Evolutionary conservation across 441 rosid species (phyloP), one percentile per base, ranked within the genome.

Genomic region (Manihot esculenta): DNA sequence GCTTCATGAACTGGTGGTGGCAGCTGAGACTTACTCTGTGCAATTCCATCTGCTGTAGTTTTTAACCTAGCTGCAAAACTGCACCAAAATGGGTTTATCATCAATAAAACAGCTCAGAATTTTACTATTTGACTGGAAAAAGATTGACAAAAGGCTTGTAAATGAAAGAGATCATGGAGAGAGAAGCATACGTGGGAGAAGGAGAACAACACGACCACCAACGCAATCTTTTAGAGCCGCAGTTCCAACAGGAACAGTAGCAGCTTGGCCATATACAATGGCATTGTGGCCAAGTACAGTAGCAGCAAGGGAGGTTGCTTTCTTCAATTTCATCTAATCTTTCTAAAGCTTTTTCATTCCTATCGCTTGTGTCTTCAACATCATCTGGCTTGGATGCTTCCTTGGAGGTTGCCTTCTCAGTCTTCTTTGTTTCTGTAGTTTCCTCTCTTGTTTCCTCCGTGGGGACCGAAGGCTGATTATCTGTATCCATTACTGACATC

Each of bases 171-270:
- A 49, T 23, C n/a, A 49, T 59, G 66, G 60, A 62, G 60, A 60
- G 51, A 64, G 75, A 72, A 69, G 56, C 77, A 78, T 78, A 83
- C 86, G 3, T 44, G 47, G 56, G 5, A 50, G 65, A 69, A 63
- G 71, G 69, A 67, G 18, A 74, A 72, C 64, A 75, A 65, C 62
- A 81, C 64, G 74, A 23, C 11, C 59, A 54, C 30, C 21, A 55
- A 24, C 13, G 3, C 59, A 15, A 73, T 75, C 56, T 68, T 64
- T 76, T 73, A n/a, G 2, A 2, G 62, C 78, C 62, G 66, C 86
- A 75, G 61, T 82, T 80, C 82, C 84, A 77, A 76, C 77, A 76
- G 77, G 79, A 77, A 63, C 78, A 76, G 72, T 71, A 65, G 77
- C 82, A 83, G 74, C 84, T 79, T 69, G 75, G 76, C 62, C 69